Base-by-base conservation (phyloP, 106 monocot species). In the Dendrobium huoshanense region DNA sequence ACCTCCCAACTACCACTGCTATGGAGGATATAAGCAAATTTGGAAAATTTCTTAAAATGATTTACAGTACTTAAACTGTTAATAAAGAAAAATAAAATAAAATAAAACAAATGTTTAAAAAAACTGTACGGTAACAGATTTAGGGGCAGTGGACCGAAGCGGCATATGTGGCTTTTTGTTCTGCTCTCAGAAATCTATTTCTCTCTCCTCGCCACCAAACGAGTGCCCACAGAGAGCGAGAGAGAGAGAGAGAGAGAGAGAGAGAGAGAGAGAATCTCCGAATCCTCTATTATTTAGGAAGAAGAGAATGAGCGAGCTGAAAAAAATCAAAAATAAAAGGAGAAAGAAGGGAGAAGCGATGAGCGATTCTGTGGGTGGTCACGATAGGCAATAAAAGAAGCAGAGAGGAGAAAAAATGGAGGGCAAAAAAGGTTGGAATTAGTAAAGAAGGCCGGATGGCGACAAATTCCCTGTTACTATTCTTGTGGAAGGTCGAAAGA, bases 401-500 rank as follows among this genome's bases (percentile, higher is more conserved):
- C 72, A 29, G 72, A 40, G 72, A 4, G 29, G 5, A 72, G 15
- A 72, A 33, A 40, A 3, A 51, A 72, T 72, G 72, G 40, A 40
- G 40, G 72, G 72, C 37, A 4, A 72, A 3, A 72, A 40, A 40
- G 72, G 37, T 33, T 72, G 27, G 72, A 37, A 72, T 33, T 33
- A 72, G 33, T 29, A 33, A 72, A 10, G 17, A 37, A 72, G 33
- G 4, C 13, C 72, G 72, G 25, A 40, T 33, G 13, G 40, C 27
- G 72, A 72, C 72, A 72, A 72, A 72, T 72, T 72, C 11, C 40
- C 5, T 72, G 72, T 72, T 27, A 37, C 72, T 11, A 17, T 72
- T 72, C 72, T 40, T 24, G 31, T 24, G 22, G 67, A 68, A 8
- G 27, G 67, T 72, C 72, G 72, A 72, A 72, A 72, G 72, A 72